Percentiles rank a stretch among this genome's conserved stretches.
Evolutionary conservation across 768 basidiomycete species (phyloP).

Genomic region (Amanita rubescens): DNA sequence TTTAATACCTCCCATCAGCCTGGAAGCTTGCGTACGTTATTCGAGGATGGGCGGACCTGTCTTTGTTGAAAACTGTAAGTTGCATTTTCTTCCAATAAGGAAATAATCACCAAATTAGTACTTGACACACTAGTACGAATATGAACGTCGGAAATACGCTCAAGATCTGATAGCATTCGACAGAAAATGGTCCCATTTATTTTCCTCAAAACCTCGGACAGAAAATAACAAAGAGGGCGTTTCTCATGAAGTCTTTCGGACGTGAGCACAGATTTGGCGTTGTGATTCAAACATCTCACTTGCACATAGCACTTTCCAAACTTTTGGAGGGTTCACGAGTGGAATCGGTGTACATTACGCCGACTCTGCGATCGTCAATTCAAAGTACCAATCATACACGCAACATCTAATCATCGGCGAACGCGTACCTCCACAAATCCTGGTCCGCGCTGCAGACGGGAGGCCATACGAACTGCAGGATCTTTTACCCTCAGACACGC

Average conservation of each 20-base stretch:
- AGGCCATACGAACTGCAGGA: slow-evolving; percentile 49
- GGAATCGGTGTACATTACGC: slow-evolving; percentile 49
- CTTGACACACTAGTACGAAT: slow-evolving; percentile 45
- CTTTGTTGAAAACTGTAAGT: slow-evolving; percentile 44
- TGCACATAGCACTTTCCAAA: too few species aligned
- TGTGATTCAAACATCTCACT: neutral
- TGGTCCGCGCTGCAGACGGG: slow-evolving; percentile 44
- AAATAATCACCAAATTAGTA: neutral
- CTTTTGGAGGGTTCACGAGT: slow-evolving; percentile 46
- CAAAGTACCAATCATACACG: slow-evolving; percentile 30
- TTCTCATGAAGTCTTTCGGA: slow-evolving; percentile 44
- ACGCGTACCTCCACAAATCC: slow-evolving; percentile 41
- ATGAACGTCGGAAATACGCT: slow-evolving; percentile 60
- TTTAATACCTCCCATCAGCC: slow-evolving; percentile 19
- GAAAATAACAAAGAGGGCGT: slow-evolving; percentile 39
- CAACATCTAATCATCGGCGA: slow-evolving; percentile 39
- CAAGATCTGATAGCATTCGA: slow-evolving; percentile 71
- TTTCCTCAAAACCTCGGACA: slow-evolving; percentile 59
- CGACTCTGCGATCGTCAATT: slow-evolving; percentile 36
- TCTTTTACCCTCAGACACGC: slow-evolving; percentile 40
- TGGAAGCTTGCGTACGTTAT: slow-evolving; percentile 60
- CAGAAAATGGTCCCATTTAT: slow-evolving; percentile 54
- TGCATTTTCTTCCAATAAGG: neutral
- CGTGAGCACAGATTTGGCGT: slow-evolving; percentile 17
- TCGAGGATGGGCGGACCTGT: slow-evolving; percentile 42